These are phyloP conservation scores for Arabidopsis lyrata DNA, from an alignment of 441 rosid genomes.

Conservation along the genomic window DNA sequence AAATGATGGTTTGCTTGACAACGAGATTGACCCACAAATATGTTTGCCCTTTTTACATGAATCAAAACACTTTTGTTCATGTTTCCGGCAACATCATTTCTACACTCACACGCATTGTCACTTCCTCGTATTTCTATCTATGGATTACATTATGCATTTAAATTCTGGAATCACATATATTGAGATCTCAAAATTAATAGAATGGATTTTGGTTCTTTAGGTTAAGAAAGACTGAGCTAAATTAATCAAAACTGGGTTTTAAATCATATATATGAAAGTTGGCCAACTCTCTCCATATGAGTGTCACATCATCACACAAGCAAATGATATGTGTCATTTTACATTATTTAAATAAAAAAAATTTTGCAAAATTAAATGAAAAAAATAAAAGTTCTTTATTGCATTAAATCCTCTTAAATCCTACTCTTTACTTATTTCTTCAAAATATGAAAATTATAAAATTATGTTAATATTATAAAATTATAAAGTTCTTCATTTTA, in stretches of 20 bases:
- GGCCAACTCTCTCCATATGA: no score
- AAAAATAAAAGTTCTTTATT: no score
- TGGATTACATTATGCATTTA: background rate
- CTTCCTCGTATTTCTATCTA: conserved; percentile 21
- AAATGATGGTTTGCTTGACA: conserved; percentile 39
- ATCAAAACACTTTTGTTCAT: conserved; percentile 35
- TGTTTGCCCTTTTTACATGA: conserved; percentile 20
- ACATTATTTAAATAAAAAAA: no score
- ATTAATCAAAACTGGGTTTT: background rate
- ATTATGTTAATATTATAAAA: no score
- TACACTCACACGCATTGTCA: conserved; percentile 40
- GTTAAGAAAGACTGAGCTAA: background rate
- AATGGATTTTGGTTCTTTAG: background rate
- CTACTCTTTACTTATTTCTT: no score
- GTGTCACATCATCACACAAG: no score
- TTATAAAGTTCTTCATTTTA: no score
- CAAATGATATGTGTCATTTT: no score
- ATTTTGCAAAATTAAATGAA: no score
- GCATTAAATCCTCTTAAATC: no score
- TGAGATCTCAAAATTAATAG: background rate
- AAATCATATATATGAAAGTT: no score
- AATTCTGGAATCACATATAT: background rate
- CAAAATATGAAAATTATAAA: no score
- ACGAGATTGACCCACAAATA: conserved; percentile 32
- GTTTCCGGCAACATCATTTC: conserved; percentile 43